Percentiles rank a stretch among this genome's conserved stretches.
Conservation (phyloP, 75 land plant species). For the Picea glauca region DNA sequence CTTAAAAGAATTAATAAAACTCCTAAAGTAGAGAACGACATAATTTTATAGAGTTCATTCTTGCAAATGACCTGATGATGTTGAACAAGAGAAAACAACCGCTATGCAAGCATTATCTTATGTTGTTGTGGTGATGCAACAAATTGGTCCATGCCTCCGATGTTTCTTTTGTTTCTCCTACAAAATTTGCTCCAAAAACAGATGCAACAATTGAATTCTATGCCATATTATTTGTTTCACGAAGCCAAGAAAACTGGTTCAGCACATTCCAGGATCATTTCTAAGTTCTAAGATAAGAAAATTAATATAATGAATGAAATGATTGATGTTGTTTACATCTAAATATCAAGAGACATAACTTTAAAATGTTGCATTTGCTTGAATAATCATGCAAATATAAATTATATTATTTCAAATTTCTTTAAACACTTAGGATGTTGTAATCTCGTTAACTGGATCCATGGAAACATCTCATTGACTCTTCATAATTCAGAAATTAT, state of each 20-base stretch:
- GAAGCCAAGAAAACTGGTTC: slow-evolving; percentile 19
- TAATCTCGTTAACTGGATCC: background rate
- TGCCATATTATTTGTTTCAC: slow-evolving; percentile 25
- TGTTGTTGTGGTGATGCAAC: slow-evolving; percentile 69
- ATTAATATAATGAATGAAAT: background rate
- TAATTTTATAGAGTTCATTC: background rate
- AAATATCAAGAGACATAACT: background rate
- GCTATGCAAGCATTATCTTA: slow-evolving; percentile 72
- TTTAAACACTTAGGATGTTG: background rate
- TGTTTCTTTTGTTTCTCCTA: slow-evolving; percentile 15
- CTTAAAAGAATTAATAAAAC: too few relatives aligned
- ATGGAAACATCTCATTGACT: too few relatives aligned
- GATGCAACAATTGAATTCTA: slow-evolving; percentile 13
- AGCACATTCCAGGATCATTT: background rate
- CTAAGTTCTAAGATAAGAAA: background rate
- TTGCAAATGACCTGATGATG: slow-evolving; percentile 41
- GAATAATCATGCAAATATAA: background rate
- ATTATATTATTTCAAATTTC: background rate
- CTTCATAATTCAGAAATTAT: too few relatives aligned
- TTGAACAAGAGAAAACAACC: slow-evolving; percentile 61
- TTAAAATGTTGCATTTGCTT: background rate
- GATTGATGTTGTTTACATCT: background rate
- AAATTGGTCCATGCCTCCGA: slow-evolving; percentile 41
- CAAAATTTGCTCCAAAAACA: slow-evolving; percentile 19
- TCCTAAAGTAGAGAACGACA: too few relatives aligned